Percentiles rank a stretch among this genome's conserved stretches.
phyloP scores from a whole-genome alignment of 2,329 filamentous ascomycete genomes.

The Sarocladium kiliense region DNA sequence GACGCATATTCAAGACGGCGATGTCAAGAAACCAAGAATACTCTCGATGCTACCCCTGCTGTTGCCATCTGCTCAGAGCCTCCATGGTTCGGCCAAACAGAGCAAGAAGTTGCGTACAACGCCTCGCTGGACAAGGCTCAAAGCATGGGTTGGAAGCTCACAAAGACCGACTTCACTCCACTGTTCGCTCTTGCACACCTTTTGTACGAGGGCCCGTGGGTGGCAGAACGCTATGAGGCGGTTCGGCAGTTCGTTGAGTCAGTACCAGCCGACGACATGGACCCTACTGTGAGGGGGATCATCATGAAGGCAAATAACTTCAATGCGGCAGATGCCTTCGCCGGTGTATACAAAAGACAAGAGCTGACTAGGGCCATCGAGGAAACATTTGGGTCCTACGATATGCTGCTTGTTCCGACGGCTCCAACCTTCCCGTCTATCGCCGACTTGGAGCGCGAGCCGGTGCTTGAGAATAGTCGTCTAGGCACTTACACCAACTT shows the following conservation, averaged over 20 bases:
- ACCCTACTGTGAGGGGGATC: conserved; percentile 29
- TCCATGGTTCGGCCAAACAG: conserved; percentile 26
- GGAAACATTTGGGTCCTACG: conserved; percentile 33
- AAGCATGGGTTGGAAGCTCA: conserved; percentile 34
- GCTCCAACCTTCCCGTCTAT: conserved; percentile 47
- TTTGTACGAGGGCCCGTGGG: conserved; percentile 52
- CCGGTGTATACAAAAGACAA: conserved; percentile 30
- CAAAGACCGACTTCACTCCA: conserved; percentile 39
- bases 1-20: conserved; percentile 46
- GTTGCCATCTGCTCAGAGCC: conserved; percentile 36
- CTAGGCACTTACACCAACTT: conserved; percentile 55
- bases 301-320: conserved; percentile 32
- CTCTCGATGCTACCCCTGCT: conserved; percentile 29
- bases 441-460: conserved; percentile 43
- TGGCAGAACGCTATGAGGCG: conserved; percentile 51
- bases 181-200: conserved; percentile 49
- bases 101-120: conserved; percentile 38
- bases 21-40: conserved; percentile 34
- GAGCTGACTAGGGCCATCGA: conserved; percentile 36
- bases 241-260: conserved; percentile 40
- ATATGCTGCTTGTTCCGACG: conserved; percentile 51
- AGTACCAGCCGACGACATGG: conserved; percentile 21
- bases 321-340: conserved; percentile 41
- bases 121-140: conserved; percentile 30
- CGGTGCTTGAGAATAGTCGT: conserved; percentile 47